Percentiles rank a stretch among this genome's conserved stretches.
Conservation (phyloP, 495 filamentous ascomycete species). For the Penicillium longicatenatum region DNA sequence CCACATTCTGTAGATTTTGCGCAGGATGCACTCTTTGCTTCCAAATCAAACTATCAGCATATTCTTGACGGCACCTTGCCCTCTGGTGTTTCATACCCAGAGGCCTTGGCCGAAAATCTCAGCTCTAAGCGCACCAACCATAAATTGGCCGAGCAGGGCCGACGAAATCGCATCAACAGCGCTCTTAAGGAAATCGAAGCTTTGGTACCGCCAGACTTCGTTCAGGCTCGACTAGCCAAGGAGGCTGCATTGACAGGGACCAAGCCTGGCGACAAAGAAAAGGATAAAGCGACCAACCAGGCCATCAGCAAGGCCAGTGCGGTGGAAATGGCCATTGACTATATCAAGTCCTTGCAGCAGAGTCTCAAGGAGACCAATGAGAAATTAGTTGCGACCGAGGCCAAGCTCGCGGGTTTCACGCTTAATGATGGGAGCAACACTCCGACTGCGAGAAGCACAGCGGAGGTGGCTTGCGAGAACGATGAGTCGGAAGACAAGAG, state of each 20-base stretch:
- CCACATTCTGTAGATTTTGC: slow-evolving; percentile 42
- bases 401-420: slow-evolving; percentile 16
- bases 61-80: slow-evolving; percentile 91
- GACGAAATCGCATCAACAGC: slow-evolving; percentile 91
- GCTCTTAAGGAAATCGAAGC: slow-evolving; percentile 89
- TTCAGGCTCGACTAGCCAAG: slow-evolving; percentile 37
- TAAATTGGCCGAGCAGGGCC: slow-evolving; percentile 96
- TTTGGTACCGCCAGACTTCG: slow-evolving; percentile 64
- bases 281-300: slow-evolving; percentile 50
- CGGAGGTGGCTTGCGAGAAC: neutral
- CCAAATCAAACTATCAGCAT: slow-evolving; percentile 97
- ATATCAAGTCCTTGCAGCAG: slow-evolving; percentile 82
- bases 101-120: slow-evolving; percentile 85
- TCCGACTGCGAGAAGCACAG: neutral
- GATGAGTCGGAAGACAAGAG: slow-evolving; percentile 1
- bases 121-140: slow-evolving; percentile 97
- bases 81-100: slow-evolving; percentile 87
- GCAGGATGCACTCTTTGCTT: slow-evolving; percentile 79
- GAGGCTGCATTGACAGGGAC: slow-evolving; percentile 32
- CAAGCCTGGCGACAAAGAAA: slow-evolving; percentile 45
- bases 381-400: slow-evolving; percentile 65
- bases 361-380: slow-evolving; percentile 68
- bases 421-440: neutral
- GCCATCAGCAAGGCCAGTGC: slow-evolving; percentile 91
- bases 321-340: slow-evolving; percentile 93